Evolutionary conservation across 495 filamentous ascomycete genomes (phyloP).

Genomic region (Neurospora tetraspora): DNA sequence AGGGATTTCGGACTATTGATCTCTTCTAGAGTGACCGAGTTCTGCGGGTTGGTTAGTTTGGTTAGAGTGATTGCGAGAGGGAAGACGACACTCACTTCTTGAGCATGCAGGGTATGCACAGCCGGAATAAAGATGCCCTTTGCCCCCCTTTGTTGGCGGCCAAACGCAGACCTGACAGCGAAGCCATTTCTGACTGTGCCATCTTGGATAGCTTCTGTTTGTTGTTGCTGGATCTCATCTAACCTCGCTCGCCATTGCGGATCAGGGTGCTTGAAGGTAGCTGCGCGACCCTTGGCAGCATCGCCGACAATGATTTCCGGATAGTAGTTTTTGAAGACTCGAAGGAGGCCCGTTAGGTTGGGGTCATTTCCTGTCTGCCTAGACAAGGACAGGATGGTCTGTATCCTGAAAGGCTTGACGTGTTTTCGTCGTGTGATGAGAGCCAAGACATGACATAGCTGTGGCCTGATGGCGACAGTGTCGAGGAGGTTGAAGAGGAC

Average conservation of each 20-base stretch:
- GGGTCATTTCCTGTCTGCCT: conserved; percentile 60
- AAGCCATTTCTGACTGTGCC: conserved; percentile 35
- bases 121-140: conserved; percentile 46
- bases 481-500: conserved; percentile 79
- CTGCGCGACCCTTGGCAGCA: conserved; percentile 40
- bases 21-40: conserved; percentile 65
- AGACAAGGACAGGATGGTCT: conserved; percentile 57
- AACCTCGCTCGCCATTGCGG: conserved; percentile 65
- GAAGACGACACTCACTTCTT: conserved; percentile 38
- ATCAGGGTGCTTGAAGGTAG: conserved; percentile 61
- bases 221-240: conserved; percentile 53
- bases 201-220: conserved; percentile 33
- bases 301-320: conserved; percentile 78
- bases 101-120: conserved; percentile 64
- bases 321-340: conserved; percentile 81
- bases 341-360: conserved; percentile 64
- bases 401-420: conserved; percentile 77
- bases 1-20: conserved; percentile 64
- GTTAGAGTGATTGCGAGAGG: conserved; percentile 4
- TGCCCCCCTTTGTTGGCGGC: conserved; percentile 35
- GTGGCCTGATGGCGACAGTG: conserved; percentile 58
- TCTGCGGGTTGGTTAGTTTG: conserved; percentile 24
- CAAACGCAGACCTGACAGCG: conserved; percentile 36
- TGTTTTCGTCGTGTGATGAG: conserved; percentile 77
- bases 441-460: conserved; percentile 74